A percentile compares a stretch with the other conserved stretches of the same genome.
These are phyloP conservation scores for Persicaria maculosa DNA, from an alignment of 148 eudicot genomes.

Conservation along the genomic window DNA sequence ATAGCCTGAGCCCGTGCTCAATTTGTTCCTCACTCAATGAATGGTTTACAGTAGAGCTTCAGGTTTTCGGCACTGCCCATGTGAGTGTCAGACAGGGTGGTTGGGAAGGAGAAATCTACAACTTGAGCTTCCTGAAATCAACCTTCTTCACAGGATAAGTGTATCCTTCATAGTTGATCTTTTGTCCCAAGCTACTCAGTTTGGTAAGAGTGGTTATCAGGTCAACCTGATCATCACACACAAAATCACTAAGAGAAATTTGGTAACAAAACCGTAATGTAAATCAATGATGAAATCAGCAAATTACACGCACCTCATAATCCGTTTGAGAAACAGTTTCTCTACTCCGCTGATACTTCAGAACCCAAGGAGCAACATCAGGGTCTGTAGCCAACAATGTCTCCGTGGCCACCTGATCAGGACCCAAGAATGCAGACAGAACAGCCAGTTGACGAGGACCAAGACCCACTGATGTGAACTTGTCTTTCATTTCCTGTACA, in stretches of 20 bases:
- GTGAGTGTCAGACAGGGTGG: no score
- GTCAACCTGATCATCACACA: constrained; percentile 57
- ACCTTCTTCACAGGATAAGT: constrained; percentile 65
- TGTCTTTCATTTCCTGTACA: constrained; percentile 92
- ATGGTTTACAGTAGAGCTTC: no score
- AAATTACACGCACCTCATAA: constrained; percentile 49
- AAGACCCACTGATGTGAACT: constrained; percentile 60
- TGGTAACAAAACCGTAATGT: constrained; percentile 6
- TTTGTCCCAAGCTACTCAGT: constrained; percentile 79
- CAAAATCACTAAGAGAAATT: neutral
- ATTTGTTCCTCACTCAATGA: no score
- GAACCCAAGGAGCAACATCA: constrained; percentile 88
- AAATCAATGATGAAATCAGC: neutral
- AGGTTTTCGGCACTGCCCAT: no score
- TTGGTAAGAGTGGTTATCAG: constrained; percentile 84
- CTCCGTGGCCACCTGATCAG: constrained; percentile 81
- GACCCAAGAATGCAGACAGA: constrained; percentile 97
- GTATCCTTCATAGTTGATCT: constrained; percentile 85
- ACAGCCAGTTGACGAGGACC: constrained; percentile 99
- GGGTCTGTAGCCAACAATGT: constrained; percentile 62
- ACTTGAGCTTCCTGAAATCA: constrained; percentile 69
- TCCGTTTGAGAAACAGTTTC: constrained; percentile 96
- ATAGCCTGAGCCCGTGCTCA: no score
- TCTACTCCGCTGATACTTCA: constrained; percentile 93
- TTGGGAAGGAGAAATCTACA: constrained; percentile 23